Conservation (phyloP, 768 basidiomycete species). For the Baorangia bicolor region DNA sequence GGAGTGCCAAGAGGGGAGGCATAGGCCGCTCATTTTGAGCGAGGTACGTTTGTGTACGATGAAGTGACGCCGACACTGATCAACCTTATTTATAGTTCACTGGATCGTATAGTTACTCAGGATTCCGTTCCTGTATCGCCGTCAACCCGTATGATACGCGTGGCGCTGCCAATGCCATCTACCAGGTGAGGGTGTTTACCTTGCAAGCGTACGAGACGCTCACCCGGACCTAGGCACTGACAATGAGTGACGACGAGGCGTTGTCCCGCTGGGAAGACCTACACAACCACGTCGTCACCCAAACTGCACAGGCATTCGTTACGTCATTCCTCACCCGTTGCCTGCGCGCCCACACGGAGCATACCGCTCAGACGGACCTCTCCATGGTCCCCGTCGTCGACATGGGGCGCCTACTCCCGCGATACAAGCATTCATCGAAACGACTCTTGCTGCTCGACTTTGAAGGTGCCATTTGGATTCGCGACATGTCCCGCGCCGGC, state of each 20-base stretch:
- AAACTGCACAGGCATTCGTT: conserved; percentile 83
- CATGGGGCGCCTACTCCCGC: conserved; percentile 54
- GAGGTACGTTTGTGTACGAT: conserved; percentile 47
- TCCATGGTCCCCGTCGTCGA: conserved; percentile 42
- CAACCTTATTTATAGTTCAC: conserved; percentile 55
- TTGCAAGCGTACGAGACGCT: neutral
- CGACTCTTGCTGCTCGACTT: conserved; percentile 75
- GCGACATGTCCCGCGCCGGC: conserved; percentile 52
- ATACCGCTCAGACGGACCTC: conserved; percentile 36
- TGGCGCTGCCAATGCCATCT: conserved; percentile 80
- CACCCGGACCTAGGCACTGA: conserved; percentile 48
- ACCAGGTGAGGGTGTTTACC: conserved; percentile 36
- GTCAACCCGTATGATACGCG: conserved; percentile 86
- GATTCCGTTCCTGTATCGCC: conserved; percentile 83
- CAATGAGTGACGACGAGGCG: conserved; percentile 75
- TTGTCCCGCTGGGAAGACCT: conserved; percentile 80
- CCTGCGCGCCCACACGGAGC: conserved; percentile 71
- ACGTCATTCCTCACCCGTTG: conserved; percentile 76
- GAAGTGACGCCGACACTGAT: neutral
- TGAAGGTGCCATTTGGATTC: conserved; percentile 76
- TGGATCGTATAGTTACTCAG: conserved; percentile 82
- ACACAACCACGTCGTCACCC: conserved; percentile 81
- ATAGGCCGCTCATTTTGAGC: conserved; percentile 73
- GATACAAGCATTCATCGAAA: conserved; percentile 62
- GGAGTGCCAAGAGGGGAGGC: conserved; percentile 72